phyloP scores from a whole-genome alignment of 2,329 filamentous ascomycete species.

The Clarireedia sp. region DNA sequence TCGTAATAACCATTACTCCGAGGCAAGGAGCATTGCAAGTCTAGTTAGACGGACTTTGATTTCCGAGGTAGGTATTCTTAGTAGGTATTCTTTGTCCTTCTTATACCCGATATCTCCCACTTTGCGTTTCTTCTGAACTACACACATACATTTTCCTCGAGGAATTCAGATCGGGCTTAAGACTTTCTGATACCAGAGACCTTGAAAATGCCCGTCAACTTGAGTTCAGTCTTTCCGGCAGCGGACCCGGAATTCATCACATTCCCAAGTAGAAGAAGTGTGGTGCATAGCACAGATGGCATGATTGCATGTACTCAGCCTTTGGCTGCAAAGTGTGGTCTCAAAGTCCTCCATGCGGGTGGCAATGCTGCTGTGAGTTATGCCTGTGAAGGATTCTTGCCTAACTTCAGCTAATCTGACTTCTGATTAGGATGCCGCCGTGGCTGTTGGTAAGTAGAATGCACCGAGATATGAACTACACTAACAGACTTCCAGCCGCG shows the following conservation, averaged over 20 bases:
- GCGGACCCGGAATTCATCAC: slow-evolving; percentile 42
- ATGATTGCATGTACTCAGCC: slow-evolving; percentile 89
- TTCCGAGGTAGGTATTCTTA: no score
- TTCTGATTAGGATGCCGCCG: slow-evolving; percentile 71
- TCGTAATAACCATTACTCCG: no score
- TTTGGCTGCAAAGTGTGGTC: slow-evolving; percentile 78
- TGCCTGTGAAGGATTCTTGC: background rate
- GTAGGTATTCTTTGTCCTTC: no score
- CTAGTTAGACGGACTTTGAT: no score
- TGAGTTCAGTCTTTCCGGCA: slow-evolving; percentile 27
- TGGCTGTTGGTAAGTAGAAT: slow-evolving; percentile 64
- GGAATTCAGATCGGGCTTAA: background rate
- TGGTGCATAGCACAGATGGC: slow-evolving; percentile 86
- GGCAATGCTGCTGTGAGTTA: slow-evolving; percentile 81
- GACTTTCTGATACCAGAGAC: background rate
- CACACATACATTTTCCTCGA: background rate
- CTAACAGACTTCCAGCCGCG: slow-evolving; percentile 52
- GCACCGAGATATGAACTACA: background rate
- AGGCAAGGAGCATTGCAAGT: no score
- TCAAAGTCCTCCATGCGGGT: slow-evolving; percentile 75
- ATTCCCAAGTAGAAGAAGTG: slow-evolving; percentile 76
- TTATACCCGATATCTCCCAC: no score
- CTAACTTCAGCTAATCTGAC: no score
- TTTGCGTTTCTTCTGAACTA: background rate
- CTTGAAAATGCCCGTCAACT: slow-evolving; percentile 28